Percentiles rank a stretch among this genome's conserved stretches.
Evolutionary conservation across 495 filamentous ascomycete genomes (phyloP).

Genomic region (Friedmanniomyces endolithicus): DNA sequence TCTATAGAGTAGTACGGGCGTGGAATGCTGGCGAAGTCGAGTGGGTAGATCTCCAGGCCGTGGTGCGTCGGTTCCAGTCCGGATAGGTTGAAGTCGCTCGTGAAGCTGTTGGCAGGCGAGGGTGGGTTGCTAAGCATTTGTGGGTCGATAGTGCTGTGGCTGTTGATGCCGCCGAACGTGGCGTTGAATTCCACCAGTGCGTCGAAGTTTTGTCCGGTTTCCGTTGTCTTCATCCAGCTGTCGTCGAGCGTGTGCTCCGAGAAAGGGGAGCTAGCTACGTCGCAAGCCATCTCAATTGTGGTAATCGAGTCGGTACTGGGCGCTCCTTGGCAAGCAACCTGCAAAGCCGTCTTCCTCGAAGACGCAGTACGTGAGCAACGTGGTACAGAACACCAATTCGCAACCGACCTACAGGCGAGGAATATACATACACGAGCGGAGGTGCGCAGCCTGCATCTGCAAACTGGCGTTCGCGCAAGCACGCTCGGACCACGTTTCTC

Average conservation of each 20-base stretch:
- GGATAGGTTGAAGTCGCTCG: background rate
- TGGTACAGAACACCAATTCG: background rate
- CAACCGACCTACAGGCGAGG: background rate
- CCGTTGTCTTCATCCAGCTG: background rate
- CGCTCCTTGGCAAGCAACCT: too few species aligned
- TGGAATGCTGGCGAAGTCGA: background rate
- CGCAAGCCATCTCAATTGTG: background rate
- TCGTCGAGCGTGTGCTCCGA: background rate
- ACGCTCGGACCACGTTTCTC: background rate
- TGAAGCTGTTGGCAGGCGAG: slow-evolving; percentile 2
- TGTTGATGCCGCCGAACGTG: background rate
- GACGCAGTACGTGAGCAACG: background rate
- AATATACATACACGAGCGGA: background rate
- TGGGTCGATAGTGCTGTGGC: slow-evolving; percentile 8
- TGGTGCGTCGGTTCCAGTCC: background rate
- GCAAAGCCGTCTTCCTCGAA: background rate
- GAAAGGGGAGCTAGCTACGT: background rate
- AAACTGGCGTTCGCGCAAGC: slow-evolving; percentile 4
- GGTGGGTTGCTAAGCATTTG: slow-evolving; percentile 9
- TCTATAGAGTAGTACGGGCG: slow-evolving; percentile 2
- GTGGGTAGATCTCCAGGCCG: background rate
- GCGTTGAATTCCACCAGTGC: slow-evolving; percentile 14
- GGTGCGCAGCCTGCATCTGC: background rate
- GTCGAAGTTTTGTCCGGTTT: slow-evolving; percentile 1
- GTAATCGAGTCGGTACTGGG: too few species aligned